These are phyloP conservation scores for Chaetomium cochliodes DNA, from an alignment of 495 filamentous ascomycete species.

Conservation along the genomic window DNA sequence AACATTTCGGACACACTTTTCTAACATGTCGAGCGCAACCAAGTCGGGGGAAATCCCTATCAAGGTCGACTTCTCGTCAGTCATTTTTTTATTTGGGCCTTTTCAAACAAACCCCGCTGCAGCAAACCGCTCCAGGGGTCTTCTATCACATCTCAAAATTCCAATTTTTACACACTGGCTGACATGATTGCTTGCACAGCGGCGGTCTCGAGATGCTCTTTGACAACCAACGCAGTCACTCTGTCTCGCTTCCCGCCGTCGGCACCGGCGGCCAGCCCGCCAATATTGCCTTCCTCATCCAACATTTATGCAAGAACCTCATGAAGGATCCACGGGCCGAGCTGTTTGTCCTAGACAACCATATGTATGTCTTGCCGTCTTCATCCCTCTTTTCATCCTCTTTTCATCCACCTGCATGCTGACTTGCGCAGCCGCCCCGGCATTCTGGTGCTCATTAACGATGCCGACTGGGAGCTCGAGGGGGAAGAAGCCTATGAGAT, in stretches of 20 bases:
- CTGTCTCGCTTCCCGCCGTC: constrained; percentile 63
- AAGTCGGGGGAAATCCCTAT: constrained; percentile 33
- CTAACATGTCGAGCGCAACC: constrained; percentile 22
- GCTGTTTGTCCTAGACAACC: constrained; percentile 81
- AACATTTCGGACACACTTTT: not conserved
- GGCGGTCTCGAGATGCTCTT: constrained; percentile 97
- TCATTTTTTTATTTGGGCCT: not conserved
- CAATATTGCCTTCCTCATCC: constrained; percentile 74
- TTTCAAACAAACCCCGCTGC: not conserved
- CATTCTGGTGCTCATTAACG: constrained; percentile 97
- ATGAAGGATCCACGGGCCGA: constrained; percentile 88
- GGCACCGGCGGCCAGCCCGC: constrained; percentile 56
- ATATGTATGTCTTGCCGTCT: constrained; percentile 62
- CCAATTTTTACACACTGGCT: not conserved
- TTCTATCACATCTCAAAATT: constrained; percentile 10
- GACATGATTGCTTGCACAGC: constrained; percentile 46
- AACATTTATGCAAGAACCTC: constrained; percentile 73
- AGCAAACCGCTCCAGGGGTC: not conserved
- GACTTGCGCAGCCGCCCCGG: constrained; percentile 70
- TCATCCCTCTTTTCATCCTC: not conserved
- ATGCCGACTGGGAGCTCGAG: constrained; percentile 97
- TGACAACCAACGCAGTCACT: constrained; percentile 70
- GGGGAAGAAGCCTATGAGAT: constrained; percentile 88
- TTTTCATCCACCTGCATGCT: constrained; percentile 4
- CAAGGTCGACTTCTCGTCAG: constrained; percentile 40